These are phyloP conservation scores for Microsporum ferrugineum DNA, from an alignment of 2,329 filamentous ascomycete species.

Conservation along the genomic window DNA sequence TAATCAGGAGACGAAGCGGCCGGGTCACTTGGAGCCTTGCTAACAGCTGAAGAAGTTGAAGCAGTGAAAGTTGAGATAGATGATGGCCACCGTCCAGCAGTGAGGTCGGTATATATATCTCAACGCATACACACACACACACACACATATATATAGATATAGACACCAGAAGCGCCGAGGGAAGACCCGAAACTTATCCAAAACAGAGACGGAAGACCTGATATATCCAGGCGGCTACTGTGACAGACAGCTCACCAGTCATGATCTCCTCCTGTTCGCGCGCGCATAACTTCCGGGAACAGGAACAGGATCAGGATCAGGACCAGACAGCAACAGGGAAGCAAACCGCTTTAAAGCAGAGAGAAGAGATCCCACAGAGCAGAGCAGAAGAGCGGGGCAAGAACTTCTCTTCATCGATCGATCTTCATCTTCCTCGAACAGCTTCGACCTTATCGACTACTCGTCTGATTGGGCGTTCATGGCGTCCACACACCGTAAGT, in stretches of 20 bases:
- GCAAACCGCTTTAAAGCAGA: too few species aligned
- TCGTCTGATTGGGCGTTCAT: background rate
- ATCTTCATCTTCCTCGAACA: background rate
- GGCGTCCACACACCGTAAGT: background rate
- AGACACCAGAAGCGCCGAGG: background rate
- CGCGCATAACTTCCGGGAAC: background rate
- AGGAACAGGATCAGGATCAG: background rate
- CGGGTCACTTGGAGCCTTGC: background rate
- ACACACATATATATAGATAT: background rate
- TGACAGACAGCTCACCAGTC: background rate
- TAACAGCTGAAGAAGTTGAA: background rate
- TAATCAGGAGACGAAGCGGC: background rate
- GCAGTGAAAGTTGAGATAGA: background rate
- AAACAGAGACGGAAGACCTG: background rate
- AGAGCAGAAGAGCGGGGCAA: background rate
- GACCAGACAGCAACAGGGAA: background rate
- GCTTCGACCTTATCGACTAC: background rate
- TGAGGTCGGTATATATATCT: too few species aligned
- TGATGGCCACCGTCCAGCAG: background rate
- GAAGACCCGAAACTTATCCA: background rate
- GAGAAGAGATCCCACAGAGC: too few species aligned
- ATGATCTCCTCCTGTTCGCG: background rate
- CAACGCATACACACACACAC: too few species aligned
- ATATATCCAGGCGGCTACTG: background rate
- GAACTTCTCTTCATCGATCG: background rate